Conservation (phyloP, 345 rosid species). For the Capsella bursapastoris region DNA sequence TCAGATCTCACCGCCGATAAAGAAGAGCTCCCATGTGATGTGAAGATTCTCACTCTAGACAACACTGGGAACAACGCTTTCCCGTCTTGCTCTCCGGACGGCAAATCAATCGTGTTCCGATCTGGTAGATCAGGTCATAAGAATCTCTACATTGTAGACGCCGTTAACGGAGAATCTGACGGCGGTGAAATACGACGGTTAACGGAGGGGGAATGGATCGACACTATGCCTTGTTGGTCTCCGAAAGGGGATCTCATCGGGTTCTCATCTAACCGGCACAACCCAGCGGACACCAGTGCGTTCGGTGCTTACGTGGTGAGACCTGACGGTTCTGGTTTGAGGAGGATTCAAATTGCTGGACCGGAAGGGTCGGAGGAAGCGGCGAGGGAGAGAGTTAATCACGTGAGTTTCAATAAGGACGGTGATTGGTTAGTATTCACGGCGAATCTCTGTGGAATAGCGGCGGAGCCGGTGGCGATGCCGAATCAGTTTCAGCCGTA, state of each 20-base stretch:
- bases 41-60: slow-evolving; percentile 71
- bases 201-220: slow-evolving; percentile 81
- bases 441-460: slow-evolving; percentile 64
- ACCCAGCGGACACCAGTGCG: slow-evolving; percentile 42
- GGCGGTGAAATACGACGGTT: slow-evolving; percentile 57
- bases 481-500: slow-evolving; percentile 93
- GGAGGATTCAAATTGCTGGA: slow-evolving; percentile 65
- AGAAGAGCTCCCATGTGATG: slow-evolving; percentile 58
- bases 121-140: slow-evolving; percentile 81
- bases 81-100: slow-evolving; percentile 87
- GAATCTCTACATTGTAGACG: slow-evolving; percentile 67
- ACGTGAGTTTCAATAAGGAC: slow-evolving; percentile 69
- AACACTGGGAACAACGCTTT: slow-evolving; percentile 88
- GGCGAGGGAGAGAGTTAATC: slow-evolving; percentile 81
- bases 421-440: slow-evolving; percentile 80
- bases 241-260: slow-evolving; percentile 87
- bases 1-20: slow-evolving; percentile 46
- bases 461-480: slow-evolving; percentile 76
- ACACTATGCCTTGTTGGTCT: slow-evolving; percentile 91
- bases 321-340: slow-evolving; percentile 71
- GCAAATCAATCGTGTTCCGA: slow-evolving; percentile 73
- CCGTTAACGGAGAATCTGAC: slow-evolving; percentile 63
- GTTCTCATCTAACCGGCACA: slow-evolving; percentile 82
- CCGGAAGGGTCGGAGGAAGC: slow-evolving; percentile 54
- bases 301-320: slow-evolving; percentile 71